Percentiles rank a stretch among this genome's conserved stretches.
Evolutionary conservation across 176 grass and related monocot genomes (phyloP).

Genomic region (Chrysopogon serrulatus): DNA sequence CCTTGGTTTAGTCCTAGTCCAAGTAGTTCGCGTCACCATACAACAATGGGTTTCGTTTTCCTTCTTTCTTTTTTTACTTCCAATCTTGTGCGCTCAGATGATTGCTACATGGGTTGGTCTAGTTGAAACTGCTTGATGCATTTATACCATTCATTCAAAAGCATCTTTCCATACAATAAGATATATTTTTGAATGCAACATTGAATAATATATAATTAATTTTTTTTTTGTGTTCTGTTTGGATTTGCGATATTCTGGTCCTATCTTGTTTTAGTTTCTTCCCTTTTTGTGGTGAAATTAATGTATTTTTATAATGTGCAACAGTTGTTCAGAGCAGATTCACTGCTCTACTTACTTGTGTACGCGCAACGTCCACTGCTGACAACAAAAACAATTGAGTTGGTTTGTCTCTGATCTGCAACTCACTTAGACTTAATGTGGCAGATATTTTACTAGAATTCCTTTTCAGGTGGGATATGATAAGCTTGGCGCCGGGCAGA

Average conservation of each 20-base stretch:
- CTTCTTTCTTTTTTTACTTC: slow-evolving; percentile 4
- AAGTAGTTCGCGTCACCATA: too few species aligned
- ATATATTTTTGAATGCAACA: too few species aligned
- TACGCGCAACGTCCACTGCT: slow-evolving; percentile 90
- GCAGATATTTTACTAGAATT: background rate
- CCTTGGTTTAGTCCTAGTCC: too few species aligned
- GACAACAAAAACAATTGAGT: slow-evolving; percentile 94
- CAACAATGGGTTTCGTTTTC: background rate
- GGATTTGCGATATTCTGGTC: background rate
- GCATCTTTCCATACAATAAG: background rate
- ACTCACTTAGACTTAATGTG: background rate
- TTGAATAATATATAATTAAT: background rate
- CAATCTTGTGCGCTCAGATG: background rate
- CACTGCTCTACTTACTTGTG: slow-evolving; percentile 85
- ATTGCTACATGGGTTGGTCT: background rate
- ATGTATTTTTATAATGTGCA: slow-evolving; percentile 25
- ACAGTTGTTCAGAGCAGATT: slow-evolving; percentile 84
- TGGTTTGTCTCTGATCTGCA: slow-evolving; percentile 48
- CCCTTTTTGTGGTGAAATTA: slow-evolving; percentile 18
- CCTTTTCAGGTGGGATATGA: slow-evolving; percentile 81
- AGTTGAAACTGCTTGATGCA: background rate
- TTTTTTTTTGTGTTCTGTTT: background rate
- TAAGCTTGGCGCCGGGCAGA: slow-evolving; percentile 92
- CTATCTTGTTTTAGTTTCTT: slow-evolving; percentile 5
- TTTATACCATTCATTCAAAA: slow-evolving; percentile 17